These are phyloP conservation scores for Euphorbia peplus DNA, from an alignment of 345 rosid genomes.

Conservation along the genomic window DNA sequence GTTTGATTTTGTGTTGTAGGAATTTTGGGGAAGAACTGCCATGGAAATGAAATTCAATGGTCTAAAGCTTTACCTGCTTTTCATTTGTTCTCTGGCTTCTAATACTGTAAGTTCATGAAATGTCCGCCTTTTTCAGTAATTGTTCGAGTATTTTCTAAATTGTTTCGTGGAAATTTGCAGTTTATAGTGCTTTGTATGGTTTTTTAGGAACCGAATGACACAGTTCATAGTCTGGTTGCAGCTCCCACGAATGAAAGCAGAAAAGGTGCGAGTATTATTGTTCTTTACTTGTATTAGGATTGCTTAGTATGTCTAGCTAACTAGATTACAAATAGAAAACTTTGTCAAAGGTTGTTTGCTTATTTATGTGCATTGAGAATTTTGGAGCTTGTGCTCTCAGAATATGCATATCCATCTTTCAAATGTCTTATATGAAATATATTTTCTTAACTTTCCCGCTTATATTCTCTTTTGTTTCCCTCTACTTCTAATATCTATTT, in stretches of 20 bases:
- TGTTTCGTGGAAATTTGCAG: not conserved
- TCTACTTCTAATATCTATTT: too few relatives aligned
- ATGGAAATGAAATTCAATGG: constrained; percentile 28
- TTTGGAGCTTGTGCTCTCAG: too few relatives aligned
- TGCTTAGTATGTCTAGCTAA: too few relatives aligned
- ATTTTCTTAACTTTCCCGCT: too few relatives aligned
- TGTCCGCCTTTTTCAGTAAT: not conserved
- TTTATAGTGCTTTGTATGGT: constrained; percentile 15
- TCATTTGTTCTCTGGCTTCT: constrained; percentile 32
- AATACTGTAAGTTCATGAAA: constrained; percentile 35
- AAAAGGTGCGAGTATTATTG: constrained; percentile 20
- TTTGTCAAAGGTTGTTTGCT: too few relatives aligned
- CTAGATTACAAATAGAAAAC: too few relatives aligned
- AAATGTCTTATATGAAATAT: too few relatives aligned
- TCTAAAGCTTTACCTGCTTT: constrained; percentile 19
- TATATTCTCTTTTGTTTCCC: too few relatives aligned
- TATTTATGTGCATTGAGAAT: too few relatives aligned
- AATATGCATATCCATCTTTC: too few relatives aligned
- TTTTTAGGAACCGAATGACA: constrained; percentile 31
- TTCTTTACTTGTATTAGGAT: not conserved
- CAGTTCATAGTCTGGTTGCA: not conserved
- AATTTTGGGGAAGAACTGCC: constrained; percentile 8
- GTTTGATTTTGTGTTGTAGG: constrained; percentile 2
- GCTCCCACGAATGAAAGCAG: constrained; percentile 26
- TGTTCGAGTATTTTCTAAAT: not conserved